Evolutionary conservation across 1,284 basidiomycete species (phyloP).

Genomic region (Boletus sp.): DNA sequence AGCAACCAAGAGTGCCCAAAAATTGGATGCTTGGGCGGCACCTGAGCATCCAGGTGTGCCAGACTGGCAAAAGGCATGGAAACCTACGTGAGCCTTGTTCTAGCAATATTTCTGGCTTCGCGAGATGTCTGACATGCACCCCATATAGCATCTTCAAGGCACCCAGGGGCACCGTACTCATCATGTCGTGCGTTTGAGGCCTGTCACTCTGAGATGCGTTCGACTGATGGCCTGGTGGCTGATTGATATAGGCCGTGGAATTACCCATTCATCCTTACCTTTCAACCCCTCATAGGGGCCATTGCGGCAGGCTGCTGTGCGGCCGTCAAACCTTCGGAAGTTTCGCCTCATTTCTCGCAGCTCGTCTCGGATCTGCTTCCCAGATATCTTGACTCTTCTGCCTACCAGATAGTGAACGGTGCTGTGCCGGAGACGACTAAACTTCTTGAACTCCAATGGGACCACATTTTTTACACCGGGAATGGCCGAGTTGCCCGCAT

Average conservation of each 20-base stretch:
- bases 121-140: neutral
- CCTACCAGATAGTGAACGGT: constrained; percentile 59
- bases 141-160: constrained; percentile 42
- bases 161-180: constrained; percentile 50
- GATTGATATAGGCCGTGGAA: constrained; percentile 51
- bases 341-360: constrained; percentile 51
- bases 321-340: constrained; percentile 66
- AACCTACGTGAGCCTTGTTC: constrained; percentile 28
- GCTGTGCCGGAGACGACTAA: constrained; percentile 53
- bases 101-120: neutral
- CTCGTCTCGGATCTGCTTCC: constrained; percentile 61
- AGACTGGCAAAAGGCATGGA: constrained; percentile 35
- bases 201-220: neutral
- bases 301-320: constrained; percentile 65
- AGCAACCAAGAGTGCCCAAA: constrained; percentile 25
- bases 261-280: constrained; percentile 54
- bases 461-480: constrained; percentile 54
- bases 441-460: constrained; percentile 62
- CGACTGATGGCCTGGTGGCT: neutral
- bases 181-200: constrained; percentile 37
- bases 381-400: constrained; percentile 61
- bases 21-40: constrained; percentile 32
- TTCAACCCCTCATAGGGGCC: constrained; percentile 59
- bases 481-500: constrained; percentile 57
- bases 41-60: constrained; percentile 32